Conservation (phyloP, 1,284 basidiomycete genomes). For the Rhodotorula sp. region DNA sequence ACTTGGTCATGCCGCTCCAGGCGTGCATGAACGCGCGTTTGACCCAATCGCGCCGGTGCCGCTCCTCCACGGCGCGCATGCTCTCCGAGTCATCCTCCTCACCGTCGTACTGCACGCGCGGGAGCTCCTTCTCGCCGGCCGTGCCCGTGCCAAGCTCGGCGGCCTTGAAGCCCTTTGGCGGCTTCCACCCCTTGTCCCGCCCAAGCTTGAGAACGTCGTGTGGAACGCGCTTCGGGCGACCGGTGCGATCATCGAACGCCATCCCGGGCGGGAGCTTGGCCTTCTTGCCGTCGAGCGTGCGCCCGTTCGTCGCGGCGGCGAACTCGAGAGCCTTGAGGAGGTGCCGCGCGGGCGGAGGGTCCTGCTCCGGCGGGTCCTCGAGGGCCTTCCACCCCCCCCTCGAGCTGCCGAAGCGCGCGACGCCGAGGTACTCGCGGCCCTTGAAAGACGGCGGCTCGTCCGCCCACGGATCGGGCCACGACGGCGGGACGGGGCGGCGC, state of each 20-base stretch:
- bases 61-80: constrained; percentile 4
- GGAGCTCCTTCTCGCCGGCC: constrained; percentile 10
- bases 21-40: constrained; percentile 62
- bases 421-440: constrained; percentile 6
- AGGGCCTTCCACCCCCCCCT: constrained; percentile 8
- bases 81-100: not conserved
- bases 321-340: constrained; percentile 37
- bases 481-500: constrained; percentile 22
- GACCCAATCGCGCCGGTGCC: constrained; percentile 51
- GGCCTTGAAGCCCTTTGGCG: not conserved
- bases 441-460: constrained; percentile 6
- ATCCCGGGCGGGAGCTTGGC: not conserved
- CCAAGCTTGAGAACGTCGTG: constrained; percentile 17
- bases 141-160: constrained; percentile 14
- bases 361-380: constrained; percentile 13
- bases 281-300: not conserved
- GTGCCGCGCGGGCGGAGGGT: constrained; percentile 21
- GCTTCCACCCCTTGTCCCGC: constrained; percentile 17
- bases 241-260: constrained; percentile 27
- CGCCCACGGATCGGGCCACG: constrained; percentile 31
- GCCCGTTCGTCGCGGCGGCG: constrained; percentile 3
- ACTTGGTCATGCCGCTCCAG: constrained; percentile 59
- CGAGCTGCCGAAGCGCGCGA: constrained; percentile 19
- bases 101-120: constrained; percentile 22
- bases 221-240: constrained; percentile 22